phyloP scores from a whole-genome alignment of 768 basidiomycete species.

The Rhodotorula diobovata region DNA sequence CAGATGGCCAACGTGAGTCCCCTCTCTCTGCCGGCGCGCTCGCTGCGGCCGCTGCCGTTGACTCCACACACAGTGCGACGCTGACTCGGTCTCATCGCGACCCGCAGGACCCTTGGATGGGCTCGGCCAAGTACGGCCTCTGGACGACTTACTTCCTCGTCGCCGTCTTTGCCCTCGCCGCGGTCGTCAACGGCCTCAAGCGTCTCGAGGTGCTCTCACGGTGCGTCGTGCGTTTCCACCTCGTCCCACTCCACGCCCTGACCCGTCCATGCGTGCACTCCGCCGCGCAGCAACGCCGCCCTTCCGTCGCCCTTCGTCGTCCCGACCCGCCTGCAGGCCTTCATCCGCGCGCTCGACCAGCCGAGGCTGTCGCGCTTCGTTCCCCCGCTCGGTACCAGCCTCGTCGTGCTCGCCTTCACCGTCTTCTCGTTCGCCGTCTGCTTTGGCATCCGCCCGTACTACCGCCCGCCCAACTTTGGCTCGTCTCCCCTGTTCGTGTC shows the following conservation, averaged over 20 bases:
- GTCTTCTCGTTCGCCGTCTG: neutral
- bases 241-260: no score
- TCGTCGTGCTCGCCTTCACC: neutral
- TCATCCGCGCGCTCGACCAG: neutral
- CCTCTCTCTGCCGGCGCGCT: no score
- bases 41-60: no score
- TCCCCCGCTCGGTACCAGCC: neutral
- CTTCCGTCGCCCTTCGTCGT: neutral
- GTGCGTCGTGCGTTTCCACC: neutral
- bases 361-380: neutral
- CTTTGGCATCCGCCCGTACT: constrained; percentile 4
- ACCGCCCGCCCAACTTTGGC: constrained; percentile 10
- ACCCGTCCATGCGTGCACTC: no score
- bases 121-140: neutral
- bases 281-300: neutral
- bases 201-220: neutral
- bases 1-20: neutral
- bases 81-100: no score
- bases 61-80: no score
- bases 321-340: neutral
- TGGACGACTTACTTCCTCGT: constrained; percentile 8
- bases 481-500: neutral
- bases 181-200: neutral
- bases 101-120: neutral
- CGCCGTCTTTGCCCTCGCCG: neutral